These are phyloP conservation scores for Diaporthe citriasiana DNA, from an alignment of 2,329 filamentous ascomycete genomes.

Conservation along the genomic window DNA sequence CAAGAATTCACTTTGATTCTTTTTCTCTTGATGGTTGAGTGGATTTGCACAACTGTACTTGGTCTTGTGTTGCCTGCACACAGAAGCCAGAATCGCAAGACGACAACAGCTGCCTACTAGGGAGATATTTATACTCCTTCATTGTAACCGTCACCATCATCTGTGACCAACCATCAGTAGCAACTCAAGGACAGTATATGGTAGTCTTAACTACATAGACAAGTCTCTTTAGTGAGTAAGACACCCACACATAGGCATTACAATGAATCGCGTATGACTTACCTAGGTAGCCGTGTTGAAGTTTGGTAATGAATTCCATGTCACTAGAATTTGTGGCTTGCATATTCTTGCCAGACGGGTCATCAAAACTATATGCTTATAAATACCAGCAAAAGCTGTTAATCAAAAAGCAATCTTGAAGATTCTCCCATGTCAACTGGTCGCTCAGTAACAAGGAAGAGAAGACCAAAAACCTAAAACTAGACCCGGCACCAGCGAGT, in stretches of 20 bases:
- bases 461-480: neutral
- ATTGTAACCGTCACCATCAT: neutral
- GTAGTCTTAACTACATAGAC: neutral
- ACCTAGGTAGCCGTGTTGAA: neutral
- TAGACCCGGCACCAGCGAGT: no score
- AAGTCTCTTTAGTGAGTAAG: neutral
- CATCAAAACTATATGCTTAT: no score
- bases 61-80: neutral
- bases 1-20: no score
- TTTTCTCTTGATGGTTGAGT: neutral
- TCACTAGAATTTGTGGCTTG: no score
- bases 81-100: neutral
- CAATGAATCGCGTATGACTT: no score
- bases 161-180: neutral
- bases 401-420: neutral
- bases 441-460: neutral
- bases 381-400: neutral
- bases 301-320: no score
- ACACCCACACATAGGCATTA: no score
- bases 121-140: neutral
- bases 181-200: neutral
- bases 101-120: no score
- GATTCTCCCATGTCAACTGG: neutral
- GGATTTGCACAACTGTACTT: neutral
- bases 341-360: no score